Evolutionary conservation across 75 land plant genomes (phyloP), one percentile per base, ranked within the genome.

Genomic region (Larix kaempferi): DNA sequence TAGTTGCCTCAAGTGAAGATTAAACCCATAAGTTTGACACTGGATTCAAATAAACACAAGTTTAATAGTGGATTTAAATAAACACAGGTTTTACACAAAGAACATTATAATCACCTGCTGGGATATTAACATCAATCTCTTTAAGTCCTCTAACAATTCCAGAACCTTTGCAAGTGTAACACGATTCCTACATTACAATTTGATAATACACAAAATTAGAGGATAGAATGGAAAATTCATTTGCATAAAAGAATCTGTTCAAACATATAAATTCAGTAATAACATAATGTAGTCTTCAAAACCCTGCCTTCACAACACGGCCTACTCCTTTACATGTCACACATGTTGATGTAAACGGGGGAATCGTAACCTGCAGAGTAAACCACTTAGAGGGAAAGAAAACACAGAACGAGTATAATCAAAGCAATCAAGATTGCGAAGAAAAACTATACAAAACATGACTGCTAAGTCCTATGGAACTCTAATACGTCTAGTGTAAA

Each of bases 301-400:
- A 73, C 57, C 23, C 33, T 22, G 88, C 93, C 94, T 91, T 85
- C 67, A 94, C 86, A 39, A 86, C 69, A 33, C 66, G 81, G 15
- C 96, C 94, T 1, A 55, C 23, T 55, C 96, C 96, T 79, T 78
- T 86, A 82, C 96, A 94, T 80, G 84, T 74, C 59, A 78, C 65
- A 72, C 96, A 94, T 17, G 83, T 94, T 56, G 94, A 78, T 29
- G 86, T 81, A 63, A 92, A 88, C 73, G 95, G 91, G 60, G 89
- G 86, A 78, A 92, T 57, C 37, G 88, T 88, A 49, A 88, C 85
- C 90, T 92, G 84, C 21, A 65, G 11, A 76, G 57, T 49, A 17
- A 23, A 56, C 27, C 41, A 37, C n/a, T 58, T 66, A 81, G 78
- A 27, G 59, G 58, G 12, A 16, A 57, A 26, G 57, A 27, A 37